Base-by-base conservation (phyloP, 768 basidiomycete genomes). In the Pleurotus cornucopiae region DNA sequence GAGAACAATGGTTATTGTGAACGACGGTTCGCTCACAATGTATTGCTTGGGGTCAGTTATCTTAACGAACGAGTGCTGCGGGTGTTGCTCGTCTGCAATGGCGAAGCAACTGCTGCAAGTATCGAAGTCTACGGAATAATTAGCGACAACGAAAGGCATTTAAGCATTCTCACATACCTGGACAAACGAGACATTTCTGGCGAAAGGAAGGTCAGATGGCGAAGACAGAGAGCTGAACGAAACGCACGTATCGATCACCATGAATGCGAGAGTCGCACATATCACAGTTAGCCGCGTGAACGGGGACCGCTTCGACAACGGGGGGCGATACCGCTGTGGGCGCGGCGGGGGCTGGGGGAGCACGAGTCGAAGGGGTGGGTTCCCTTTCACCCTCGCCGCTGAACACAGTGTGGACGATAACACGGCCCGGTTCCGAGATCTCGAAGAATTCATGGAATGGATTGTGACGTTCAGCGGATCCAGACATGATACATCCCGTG, bases 131-230 rank as follows among this genome's bases (percentile, higher is more conserved):
- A 46, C 34, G 26, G 11, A 26, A 38, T 2, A 54, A 40, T 25
- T 21, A 47, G 6, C 40, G 30, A 38, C 20, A 44, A 30, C 53
- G 11, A 18, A 11, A 21, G 6, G 43, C 6, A 20, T 12, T 21
- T 6, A 5, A 39, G 46, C 5, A 11, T 41, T 44, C 16, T 14
- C 25, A 14, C 46, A 25, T 47, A 61, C 60, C 60, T n/a, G 91
- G 90, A 69, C 91, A 94, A 56, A 73, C 66, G 6, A 85, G 57
- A 63, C 90, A 92, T 86, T 91, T 92, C 88, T 91, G 47, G 3
- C 14, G 30, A 34, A 2, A 23, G 11, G 25, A 21, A 38, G 12
- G 23, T 16, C 46, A 30, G 54, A 34, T 44, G 40, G n/a, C 7
- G 54, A 56, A 60, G 13, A 48, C 45, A 40, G 51, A 30, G 6